Evolutionary conservation across 202 grass and related monocot genomes (phyloP), one percentile per base, ranked within the genome.

Genomic region (Brachypodium distachyon): DNA sequence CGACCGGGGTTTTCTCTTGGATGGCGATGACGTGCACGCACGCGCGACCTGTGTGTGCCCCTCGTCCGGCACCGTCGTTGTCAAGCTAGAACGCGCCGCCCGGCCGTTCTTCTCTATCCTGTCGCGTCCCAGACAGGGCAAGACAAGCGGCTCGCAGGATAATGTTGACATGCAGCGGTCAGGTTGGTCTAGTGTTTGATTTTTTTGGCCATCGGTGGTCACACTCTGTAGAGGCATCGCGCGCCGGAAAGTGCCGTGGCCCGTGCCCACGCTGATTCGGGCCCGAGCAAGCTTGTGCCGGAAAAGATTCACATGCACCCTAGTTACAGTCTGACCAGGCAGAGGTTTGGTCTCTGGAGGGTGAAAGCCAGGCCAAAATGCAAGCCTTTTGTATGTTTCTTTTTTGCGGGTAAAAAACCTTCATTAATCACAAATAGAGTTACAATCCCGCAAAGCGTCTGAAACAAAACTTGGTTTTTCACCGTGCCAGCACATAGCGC

Each of bases 11-110:
- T 28, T 27, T 62, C 62, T 59, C 33, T n/a, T 7, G 61, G 53
- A 53, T 71, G 69, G 62, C 70, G 61, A 60, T 75, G 83, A 44
- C 52, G 70, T 61, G 70, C 77, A 60, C 31, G 52, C 61, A 47
- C 75, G 67, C 74, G 3, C 4, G 11, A 7, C 9, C 55, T 46
- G 65, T 18, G 12, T 27, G 27, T 3, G 9, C 4, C 1, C 4
- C 1, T 1, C 26, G 56, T 17, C 44, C 4, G 16, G 14, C 26
- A 12, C 4, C 18, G 29, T 0, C 46, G 28, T 42, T 7, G 67
- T 66, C 75, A 38, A 36, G 12, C 44, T 19, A 29, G 57, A 79
- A 82, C 58, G 58, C 79, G 68, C 57, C 69, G 44, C 69, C 26
- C 25, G 25, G 47, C 46, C 58, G 58, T 34, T 33, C 12, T 53